Conservation (phyloP, 495 filamentous ascomycete genomes). For the Lophiostoma macrostomum region DNA sequence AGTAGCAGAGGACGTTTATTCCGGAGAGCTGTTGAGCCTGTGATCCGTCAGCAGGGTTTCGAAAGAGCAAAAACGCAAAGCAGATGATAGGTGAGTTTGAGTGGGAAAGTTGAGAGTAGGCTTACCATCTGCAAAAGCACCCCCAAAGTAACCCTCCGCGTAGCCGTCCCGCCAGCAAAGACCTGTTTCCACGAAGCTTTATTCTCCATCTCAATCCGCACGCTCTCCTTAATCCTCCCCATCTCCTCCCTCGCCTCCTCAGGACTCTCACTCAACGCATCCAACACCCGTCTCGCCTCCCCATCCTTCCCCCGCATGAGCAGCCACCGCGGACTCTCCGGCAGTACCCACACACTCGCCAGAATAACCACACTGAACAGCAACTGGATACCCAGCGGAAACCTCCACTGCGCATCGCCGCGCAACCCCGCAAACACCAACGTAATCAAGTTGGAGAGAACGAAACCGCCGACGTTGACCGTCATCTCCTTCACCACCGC, state of each 20-base stretch:
- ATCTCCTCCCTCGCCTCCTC: slow-evolving; percentile 10
- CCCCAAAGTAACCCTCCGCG: too few relatives aligned
- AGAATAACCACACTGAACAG: slow-evolving; percentile 13
- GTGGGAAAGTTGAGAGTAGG: too few relatives aligned
- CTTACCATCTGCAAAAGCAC: too few relatives aligned
- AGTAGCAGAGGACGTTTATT: slow-evolving; percentile 55
- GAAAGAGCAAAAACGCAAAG: too few relatives aligned
- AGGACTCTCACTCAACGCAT: slow-evolving; percentile 4
- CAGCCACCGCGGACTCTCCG: slow-evolving; percentile 33
- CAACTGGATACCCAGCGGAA: slow-evolving; percentile 17
- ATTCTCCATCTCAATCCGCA: slow-evolving; percentile 21
- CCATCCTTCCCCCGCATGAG: slow-evolving; percentile 13
- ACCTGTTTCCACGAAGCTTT: slow-evolving; percentile 17
- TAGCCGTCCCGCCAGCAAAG: slow-evolving; percentile 15
- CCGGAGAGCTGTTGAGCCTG: slow-evolving; percentile 40
- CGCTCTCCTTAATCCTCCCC: slow-evolving; percentile 12
- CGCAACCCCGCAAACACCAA: slow-evolving; percentile 9
- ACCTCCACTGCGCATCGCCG: slow-evolving; percentile 18
- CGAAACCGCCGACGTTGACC: slow-evolving; percentile 44
- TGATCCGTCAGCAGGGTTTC: too few relatives aligned
- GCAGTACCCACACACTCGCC: slow-evolving; percentile 11
- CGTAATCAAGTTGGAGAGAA: slow-evolving; percentile 52
- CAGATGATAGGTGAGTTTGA: too few relatives aligned
- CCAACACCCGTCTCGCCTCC: slow-evolving; percentile 18
- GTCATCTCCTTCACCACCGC: slow-evolving; percentile 46